Evolutionary conservation across 495 filamentous ascomycete genomes (phyloP), one percentile per base, ranked within the genome.

Genomic region (Evansstolkia leycettana): DNA sequence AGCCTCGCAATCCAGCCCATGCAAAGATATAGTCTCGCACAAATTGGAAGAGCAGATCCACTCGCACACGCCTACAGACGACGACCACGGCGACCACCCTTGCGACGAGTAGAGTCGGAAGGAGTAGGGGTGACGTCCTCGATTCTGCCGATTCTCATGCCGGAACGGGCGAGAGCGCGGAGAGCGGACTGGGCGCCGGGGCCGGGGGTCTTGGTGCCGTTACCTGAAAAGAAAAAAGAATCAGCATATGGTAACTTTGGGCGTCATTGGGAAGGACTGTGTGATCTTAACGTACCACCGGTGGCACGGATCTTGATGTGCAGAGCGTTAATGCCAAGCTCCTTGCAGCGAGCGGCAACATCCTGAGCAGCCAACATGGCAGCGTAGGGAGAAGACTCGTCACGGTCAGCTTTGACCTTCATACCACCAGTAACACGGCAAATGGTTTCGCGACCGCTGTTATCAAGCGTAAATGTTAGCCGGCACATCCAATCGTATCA

Each of bases 331-430:
- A 99, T 94, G 58, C 92, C 92, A 51, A 99, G 70, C 68, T 99
- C 90, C 82, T 99, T 96, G 82, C 90, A 99, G 62, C 89, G 82
- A 55, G 73, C 71, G 50, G 90, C 90, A 59, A 94, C 90, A 47
- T 73, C 69, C 58, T 94, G 88, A 47, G 88, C 90, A 63, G 90
- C 90, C 80, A 99, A 84, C 90, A 99, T 99, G 64, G 90, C 90
- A 53, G 90, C 90, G 76, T 99, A 99, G 45, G 90, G 90, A 33
- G 88, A 95, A 43, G 88, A 95, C 76, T 99, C 90, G 70, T 99
- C 90, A 72, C 90, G 87, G 65, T 99, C 90, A 64, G 90, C 90
- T 81, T 99, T 99, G 74, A 99, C 90, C 76, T 99, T 99, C 90
- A 96, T 96, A 60, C 90, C 90, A 67, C 90, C 90, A 51, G 90